Base-by-base conservation (phyloP, 768 basidiomycete species). In the Paxillus ammoniavirescens region DNA sequence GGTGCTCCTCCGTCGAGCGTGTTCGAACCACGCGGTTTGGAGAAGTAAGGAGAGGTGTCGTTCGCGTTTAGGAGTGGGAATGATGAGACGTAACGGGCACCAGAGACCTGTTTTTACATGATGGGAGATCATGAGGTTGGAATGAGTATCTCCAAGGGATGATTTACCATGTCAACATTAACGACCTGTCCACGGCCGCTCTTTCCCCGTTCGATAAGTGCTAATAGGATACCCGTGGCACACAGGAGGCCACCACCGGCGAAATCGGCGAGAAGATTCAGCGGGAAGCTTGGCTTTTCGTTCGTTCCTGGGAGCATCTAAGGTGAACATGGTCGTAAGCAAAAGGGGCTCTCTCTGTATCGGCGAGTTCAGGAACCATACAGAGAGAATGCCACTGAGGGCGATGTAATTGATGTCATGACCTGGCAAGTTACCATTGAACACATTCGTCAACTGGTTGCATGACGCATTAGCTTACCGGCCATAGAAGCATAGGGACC, bases 401-500 rank as follows among this genome's bases (percentile, higher is more conserved):
- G 91, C 90, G 12, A 91, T 77, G 65, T 91, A 93, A 66, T 92
- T 93, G 52, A 93, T 80, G 63, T 93, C 91, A 63, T 93, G 91
- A 15, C 91, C 91, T 84, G 42, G 17, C 10, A 40, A 17, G 52
- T 31, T 17, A 26, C 18, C 35, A n/a, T 6, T 53, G 42, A 46
- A 37, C 26, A 15, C 49, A 8, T 23, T 49, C 21, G 33, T 47
- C 38, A 42, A 30, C 15, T 26, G 30, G 23, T 31, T n/a, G 40
- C 18, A 56, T 30, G 37, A 35, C 51, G 47, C 14, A 50, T 33
- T 33, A 14, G 62, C 76, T 28, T 63, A 86, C 88, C 89, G 31
- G 91, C 91, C 87, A 89, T 89, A 60, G 84, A 75, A 61, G 82
- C 83, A 56, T 88, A 79, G 0, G 82, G 77, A 8, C 90, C 89